Base-by-base conservation (phyloP, 352 stramenopile genomes). In the Phytophthora pinifolia region DNA sequence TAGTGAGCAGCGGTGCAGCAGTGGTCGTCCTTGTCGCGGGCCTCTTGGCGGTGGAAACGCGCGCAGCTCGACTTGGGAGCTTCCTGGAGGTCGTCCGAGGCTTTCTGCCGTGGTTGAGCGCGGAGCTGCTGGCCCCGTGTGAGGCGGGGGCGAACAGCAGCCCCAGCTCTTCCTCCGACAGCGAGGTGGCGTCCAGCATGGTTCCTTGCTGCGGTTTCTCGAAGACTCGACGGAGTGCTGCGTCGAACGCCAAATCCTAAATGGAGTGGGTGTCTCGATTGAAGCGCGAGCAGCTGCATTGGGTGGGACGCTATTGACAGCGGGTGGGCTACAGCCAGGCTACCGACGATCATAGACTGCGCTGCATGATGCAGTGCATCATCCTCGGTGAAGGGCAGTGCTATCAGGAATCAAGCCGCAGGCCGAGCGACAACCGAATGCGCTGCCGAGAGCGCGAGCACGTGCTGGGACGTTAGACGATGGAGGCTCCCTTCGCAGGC, bases 131-230 rank as follows among this genome's bases (percentile, higher is more conserved):
- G 43, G 15, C 32, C 43, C 54, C 60, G 32, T 64, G 18, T 60
- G 50, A 59, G 35, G 65, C 37, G 33, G 50, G 55, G 41, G 46
- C 53, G 17, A 74, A 70, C 33, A 74, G 51, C 47, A 70, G 46
- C 33, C 60, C 37, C 13, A 74, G 55, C 46, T 74, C 65, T 36
- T 74, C 65, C 34, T 74, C 65, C 17, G 61, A 67, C 31, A 74
- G 49, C 22, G 41, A 45, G 3, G 70, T 47, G 46, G 41, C n/a
- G 49, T 62, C 47, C 37, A 74, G 36, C 60, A 65, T 64, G 2
- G 35, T 12, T 27, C 22, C 22, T 27, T 6, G 22, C 25, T 18
- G 12, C n/a, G 22, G 22, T 32, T 44, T 20, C 30, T 5, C 42
- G 15, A 9, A 50, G 22, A 22, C 38, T 30, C n/a, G 36, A 44